Evolutionary conservation across 139 green algal genomes (phyloP), one percentile per base, ranked within the genome.

Genomic region (Chlorella sp.): DNA sequence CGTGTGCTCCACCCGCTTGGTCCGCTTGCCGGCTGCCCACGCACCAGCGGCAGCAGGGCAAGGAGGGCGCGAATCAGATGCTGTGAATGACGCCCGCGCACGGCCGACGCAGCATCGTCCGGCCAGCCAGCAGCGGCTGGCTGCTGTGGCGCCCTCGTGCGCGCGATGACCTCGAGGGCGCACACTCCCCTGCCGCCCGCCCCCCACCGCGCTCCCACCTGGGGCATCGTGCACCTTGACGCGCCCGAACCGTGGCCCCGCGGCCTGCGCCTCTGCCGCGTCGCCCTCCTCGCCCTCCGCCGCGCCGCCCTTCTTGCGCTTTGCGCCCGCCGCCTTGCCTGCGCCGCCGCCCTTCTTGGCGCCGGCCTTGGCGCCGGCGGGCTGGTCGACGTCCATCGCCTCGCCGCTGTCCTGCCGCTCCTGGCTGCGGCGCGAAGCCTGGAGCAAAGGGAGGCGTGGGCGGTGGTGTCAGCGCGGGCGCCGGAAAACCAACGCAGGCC

Each of bases 1-100:
- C 2, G 74, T 81, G 15, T 59, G 73, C 36, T 64, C 74, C n/a
- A 87, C 84, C 23, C 71, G 77, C 35, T 56, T 70, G 45, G 33
- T 23, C 3, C 74, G 61, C 65, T 80, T 80, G 29, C 43, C 65
- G 46, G 45, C 72, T 78, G 72, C 72, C 42, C 21, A n/a, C 1
- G 60, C 60, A 21, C 8, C 8, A 29, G 17, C 19, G 35, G 35
- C 8, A 67, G 7, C 1, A 14, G 7, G 19, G 40, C 40, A 53
- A 25, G 38, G 23, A 31, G 19, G 11, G 62, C 35, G 0, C 33
- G 21, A 36, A 53, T n/a, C 8, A 31, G 17, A 8, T 53, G 62
- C 15, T 11, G 36, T 25, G n/a, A 2, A 35, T 45, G 62, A 15
- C 14, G 36, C 62, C 23, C 27, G 17, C 29, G 25, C 56, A 15